These are phyloP conservation scores for Sporodiniella umbellata DNA, from an alignment of 371 early-diverging fungal genomes.

Conservation along the genomic window DNA sequence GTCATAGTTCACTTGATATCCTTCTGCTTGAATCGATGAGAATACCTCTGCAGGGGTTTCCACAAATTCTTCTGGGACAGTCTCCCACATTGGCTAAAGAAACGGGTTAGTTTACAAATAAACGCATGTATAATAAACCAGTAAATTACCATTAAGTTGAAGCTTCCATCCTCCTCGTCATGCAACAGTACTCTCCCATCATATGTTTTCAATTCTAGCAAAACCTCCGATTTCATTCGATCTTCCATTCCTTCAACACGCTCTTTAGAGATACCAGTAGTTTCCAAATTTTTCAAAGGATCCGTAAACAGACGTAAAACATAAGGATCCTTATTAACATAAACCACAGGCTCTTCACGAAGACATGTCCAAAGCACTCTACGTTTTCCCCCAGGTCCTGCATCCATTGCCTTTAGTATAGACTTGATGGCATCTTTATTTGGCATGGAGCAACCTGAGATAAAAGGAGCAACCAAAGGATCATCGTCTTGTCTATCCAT, in stretches of 20 bases:
- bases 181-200: conserved; percentile 55
- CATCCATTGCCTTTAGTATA: conserved; percentile 41
- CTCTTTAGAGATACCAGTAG: conserved; percentile 62
- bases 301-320: conserved; percentile 58
- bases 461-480: conserved; percentile 11
- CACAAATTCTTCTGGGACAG: conserved; percentile 41
- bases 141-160: conserved; percentile 47
- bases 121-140: not conserved
- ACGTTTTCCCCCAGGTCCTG: conserved; percentile 43
- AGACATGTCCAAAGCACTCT: conserved; percentile 63
- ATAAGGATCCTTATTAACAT: conserved; percentile 59
- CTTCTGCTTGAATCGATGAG: conserved; percentile 40
- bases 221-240: conserved; percentile 53
- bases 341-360: conserved; percentile 72
- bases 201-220: conserved; percentile 50
- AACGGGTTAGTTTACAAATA: not conserved
- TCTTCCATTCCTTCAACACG: conserved; percentile 65
- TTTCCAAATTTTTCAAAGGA: conserved; percentile 58
- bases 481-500: conserved; percentile 31
- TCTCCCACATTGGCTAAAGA: conserved; percentile 59
- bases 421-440: conserved; percentile 52
- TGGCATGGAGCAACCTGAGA: conserved; percentile 49
- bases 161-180: conserved; percentile 46
- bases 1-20: conserved; percentile 55
- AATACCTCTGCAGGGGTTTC: conserved; percentile 59